Conservation (phyloP, 106 monocot genomes). For the Platanthera guangdongensis region DNA sequence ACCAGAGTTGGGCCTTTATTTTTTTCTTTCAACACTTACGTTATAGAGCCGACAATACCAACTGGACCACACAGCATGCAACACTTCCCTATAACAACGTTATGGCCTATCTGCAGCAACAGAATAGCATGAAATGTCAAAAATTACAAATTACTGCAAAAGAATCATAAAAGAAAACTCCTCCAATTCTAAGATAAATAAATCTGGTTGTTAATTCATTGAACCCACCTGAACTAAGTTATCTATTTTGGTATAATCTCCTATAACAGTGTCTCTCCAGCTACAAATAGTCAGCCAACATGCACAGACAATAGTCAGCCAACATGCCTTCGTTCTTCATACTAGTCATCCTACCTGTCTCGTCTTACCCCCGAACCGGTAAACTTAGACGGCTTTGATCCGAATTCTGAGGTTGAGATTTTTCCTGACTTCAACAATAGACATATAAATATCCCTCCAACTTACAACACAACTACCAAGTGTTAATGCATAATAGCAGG, state of each 20-base stretch:
- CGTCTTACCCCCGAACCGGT: too few relatives aligned
- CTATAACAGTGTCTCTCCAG: slow-evolving; percentile 91
- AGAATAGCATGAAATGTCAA: not conserved
- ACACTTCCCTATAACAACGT: slow-evolving; percentile 74
- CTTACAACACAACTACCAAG: too few relatives aligned
- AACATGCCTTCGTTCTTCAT: too few relatives aligned
- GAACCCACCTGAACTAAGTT: slow-evolving; percentile 80
- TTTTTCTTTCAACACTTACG: slow-evolving; percentile 27
- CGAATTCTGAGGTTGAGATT: too few relatives aligned
- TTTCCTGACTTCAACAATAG: too few relatives aligned
- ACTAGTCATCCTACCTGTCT: too few relatives aligned
- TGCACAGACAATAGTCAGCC: too few relatives aligned
- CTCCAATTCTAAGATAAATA: not conserved
- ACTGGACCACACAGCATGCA: slow-evolving; percentile 96
- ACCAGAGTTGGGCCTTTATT: too few relatives aligned
- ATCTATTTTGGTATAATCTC: slow-evolving; percentile 87
- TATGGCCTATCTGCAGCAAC: slow-evolving; percentile 80
- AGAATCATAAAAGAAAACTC: not conserved
- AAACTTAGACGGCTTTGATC: too few relatives aligned
- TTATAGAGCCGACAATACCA: slow-evolving; percentile 93
- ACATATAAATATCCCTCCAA: too few relatives aligned
- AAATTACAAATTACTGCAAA: not conserved
- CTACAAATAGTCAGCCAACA: slow-evolving; percentile 21
- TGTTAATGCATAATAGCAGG: too few relatives aligned
- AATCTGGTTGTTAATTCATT: not conserved